phyloP scores from a whole-genome alignment of 2,329 filamentous ascomycete genomes.

The Colletotrichum filicis region DNA sequence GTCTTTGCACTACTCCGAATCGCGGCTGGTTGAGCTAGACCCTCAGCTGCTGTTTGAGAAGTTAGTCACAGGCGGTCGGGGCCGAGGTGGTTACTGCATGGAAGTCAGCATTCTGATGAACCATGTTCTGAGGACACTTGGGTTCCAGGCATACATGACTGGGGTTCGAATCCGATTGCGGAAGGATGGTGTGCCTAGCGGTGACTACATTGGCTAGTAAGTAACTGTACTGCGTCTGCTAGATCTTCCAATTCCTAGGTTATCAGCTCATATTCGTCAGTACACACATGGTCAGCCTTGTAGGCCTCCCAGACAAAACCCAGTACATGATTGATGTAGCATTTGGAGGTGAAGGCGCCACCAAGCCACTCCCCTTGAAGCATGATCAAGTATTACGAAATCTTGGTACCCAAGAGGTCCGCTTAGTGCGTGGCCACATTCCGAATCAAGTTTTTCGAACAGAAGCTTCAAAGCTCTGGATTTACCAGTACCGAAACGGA shows the following conservation, averaged over 20 bases:
- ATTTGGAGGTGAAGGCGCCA: slow-evolving; percentile 72
- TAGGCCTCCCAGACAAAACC: slow-evolving; percentile 60
- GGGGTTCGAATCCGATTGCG: too few species aligned
- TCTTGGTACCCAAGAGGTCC: slow-evolving; percentile 66
- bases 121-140: too few species aligned
- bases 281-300: slow-evolving; percentile 71
- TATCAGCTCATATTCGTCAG: slow-evolving; percentile 27
- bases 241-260: too few species aligned
- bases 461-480: slow-evolving; percentile 64
- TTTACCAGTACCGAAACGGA: slow-evolving; percentile 68
- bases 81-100: too few species aligned
- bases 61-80: too few species aligned
- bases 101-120: too few species aligned
- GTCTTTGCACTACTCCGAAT: slow-evolving; percentile 60
- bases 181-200: too few species aligned
- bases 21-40: slow-evolving; percentile 53
- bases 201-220: not conserved
- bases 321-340: slow-evolving; percentile 69
- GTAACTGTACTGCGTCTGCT: slow-evolving; percentile 23
- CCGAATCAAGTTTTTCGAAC: slow-evolving; percentile 53
- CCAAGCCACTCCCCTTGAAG: slow-evolving; percentile 64
- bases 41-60: too few species aligned
- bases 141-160: too few species aligned
- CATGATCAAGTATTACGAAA: slow-evolving; percentile 55
- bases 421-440: slow-evolving; percentile 61